Evolutionary conservation across 2,329 filamentous ascomycete genomes (phyloP).

Genomic region (Hawksworthiomyces lignivorus): DNA sequence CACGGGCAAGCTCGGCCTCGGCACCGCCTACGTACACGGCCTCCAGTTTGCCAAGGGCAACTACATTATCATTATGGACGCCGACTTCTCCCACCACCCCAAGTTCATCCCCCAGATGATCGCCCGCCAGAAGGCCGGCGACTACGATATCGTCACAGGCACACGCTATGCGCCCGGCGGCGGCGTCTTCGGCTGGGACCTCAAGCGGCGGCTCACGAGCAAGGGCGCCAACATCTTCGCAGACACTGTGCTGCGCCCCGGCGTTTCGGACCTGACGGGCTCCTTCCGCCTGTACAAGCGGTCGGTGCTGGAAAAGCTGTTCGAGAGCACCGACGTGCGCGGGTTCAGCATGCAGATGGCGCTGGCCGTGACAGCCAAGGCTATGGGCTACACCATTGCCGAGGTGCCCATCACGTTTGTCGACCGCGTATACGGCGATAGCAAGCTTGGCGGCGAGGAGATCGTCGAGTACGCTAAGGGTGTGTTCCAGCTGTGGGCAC

Average conservation of each 20-base stretch:
- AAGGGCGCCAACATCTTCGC: conserved; percentile 91
- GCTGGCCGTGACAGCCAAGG: conserved; percentile 96
- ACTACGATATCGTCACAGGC: conserved; percentile 95
- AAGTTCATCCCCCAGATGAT: conserved; percentile 99
- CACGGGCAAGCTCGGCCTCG: conserved; percentile 91
- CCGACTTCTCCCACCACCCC: conserved; percentile 97
- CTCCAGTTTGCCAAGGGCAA: conserved; percentile 85
- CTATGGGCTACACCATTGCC: conserved; percentile 86
- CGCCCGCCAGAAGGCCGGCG: conserved; percentile 61
- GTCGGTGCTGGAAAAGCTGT: conserved; percentile 79
- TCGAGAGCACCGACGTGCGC: conserved; percentile 85
- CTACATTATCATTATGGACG: conserved; percentile 99
- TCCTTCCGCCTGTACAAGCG: conserved; percentile 95
- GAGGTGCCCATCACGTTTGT: conserved; percentile 97
- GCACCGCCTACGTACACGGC: conserved; percentile 92
- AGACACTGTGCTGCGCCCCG: conserved; percentile 85
- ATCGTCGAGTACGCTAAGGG: conserved; percentile 95
- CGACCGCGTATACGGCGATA: conserved; percentile 85
- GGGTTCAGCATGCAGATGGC: conserved; percentile 99
- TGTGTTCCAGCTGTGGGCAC: conserved; percentile 61
- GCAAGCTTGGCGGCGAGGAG: conserved; percentile 88
- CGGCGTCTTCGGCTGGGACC: conserved; percentile 93
- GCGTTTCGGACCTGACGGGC: conserved; percentile 91
- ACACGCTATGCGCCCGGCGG: conserved; percentile 86
- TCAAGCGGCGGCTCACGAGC: conserved; percentile 79